phyloP scores from a whole-genome alignment of 2,329 filamentous ascomycete genomes.

The Diplodia sapinea region DNA sequence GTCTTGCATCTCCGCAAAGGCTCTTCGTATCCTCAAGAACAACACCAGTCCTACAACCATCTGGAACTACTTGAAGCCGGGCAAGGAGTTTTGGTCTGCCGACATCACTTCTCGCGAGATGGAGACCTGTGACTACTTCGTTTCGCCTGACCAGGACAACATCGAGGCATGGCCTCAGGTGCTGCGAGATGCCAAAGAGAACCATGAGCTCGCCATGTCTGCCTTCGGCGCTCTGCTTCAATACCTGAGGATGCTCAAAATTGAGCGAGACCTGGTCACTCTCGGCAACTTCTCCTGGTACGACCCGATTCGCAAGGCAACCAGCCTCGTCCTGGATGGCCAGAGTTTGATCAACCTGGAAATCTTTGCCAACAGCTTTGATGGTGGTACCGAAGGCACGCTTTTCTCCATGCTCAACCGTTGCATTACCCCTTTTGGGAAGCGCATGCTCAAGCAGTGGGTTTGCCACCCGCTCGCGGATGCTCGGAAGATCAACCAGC shows the following conservation, averaged over 20 bases:
- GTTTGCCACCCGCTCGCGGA: slow-evolving; percentile 94
- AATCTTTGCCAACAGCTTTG: slow-evolving; percentile 90
- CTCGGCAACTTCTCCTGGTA: slow-evolving; percentile 92
- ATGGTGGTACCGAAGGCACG: slow-evolving; percentile 83
- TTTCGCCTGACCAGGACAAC: slow-evolving; percentile 61
- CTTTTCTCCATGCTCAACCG: slow-evolving; percentile 89
- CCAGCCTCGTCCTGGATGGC: slow-evolving; percentile 89
- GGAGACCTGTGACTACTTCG: slow-evolving; percentile 79
- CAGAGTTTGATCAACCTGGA: slow-evolving; percentile 98
- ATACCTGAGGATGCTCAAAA: slow-evolving; percentile 82
- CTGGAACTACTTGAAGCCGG: slow-evolving; percentile 91
- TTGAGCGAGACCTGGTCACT: slow-evolving; percentile 84
- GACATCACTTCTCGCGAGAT: slow-evolving; percentile 83
- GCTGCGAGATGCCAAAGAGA: slow-evolving; percentile 71
- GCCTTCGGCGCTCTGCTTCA: slow-evolving; percentile 87
- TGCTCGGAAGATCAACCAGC: slow-evolving; percentile 85
- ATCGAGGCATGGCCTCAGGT: slow-evolving; percentile 77
- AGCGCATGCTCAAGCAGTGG: slow-evolving; percentile 95
- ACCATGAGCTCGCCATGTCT: slow-evolving; percentile 83
- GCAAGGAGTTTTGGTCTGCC: slow-evolving; percentile 88
- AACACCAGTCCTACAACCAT: slow-evolving; percentile 91
- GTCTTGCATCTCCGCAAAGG: slow-evolving; percentile 82
- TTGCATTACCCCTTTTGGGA: slow-evolving; percentile 95
- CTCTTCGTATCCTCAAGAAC: slow-evolving; percentile 91
- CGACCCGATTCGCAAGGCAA: slow-evolving; percentile 87